Evolutionary conservation across 1,284 basidiomycete species (phyloP).

Genomic region (Inonotus obliquus): DNA sequence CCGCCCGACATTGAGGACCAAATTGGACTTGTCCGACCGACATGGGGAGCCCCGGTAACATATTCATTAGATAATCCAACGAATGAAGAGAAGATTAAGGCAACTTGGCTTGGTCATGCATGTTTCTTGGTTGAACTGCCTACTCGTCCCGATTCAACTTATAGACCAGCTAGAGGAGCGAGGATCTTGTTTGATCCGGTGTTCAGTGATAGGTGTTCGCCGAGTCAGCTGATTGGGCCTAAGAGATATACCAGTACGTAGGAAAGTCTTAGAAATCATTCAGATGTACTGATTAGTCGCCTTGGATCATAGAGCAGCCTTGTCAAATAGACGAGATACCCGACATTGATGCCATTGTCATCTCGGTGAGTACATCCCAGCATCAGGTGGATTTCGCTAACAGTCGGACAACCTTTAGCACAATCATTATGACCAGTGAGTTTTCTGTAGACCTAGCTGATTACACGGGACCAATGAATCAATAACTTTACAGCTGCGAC

Average conservation of each 20-base stretch:
- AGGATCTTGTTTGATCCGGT: conserved; percentile 73
- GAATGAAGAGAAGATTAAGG: conserved; percentile 44
- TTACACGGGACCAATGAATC: neutral
- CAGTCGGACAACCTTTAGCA: conserved; percentile 34
- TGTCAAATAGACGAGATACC: conserved; percentile 58
- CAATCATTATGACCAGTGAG: conserved; percentile 69
- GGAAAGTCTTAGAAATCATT: conserved; percentile 15
- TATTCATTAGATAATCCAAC: conserved; percentile 8
- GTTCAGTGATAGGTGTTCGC: conserved; percentile 59
- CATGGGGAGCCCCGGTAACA: conserved; percentile 29
- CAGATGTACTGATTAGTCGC: neutral
- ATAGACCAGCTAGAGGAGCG: conserved; percentile 42
- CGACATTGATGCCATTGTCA: conserved; percentile 59
- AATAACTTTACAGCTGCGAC: conserved; percentile 41
- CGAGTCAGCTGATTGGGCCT: conserved; percentile 48
- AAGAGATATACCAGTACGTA: conserved; percentile 48
- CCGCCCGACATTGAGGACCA: conserved; percentile 19
- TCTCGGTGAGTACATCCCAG: conserved; percentile 37
- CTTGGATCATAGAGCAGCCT: conserved; percentile 40
- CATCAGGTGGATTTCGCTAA: neutral
- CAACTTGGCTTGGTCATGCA: conserved; percentile 74
- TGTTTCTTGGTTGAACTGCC: conserved; percentile 69
- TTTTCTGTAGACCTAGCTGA: neutral
- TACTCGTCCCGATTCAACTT: conserved; percentile 22
- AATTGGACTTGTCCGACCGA: conserved; percentile 33